These are phyloP conservation scores for Entomortierella beljakovae DNA, from an alignment of 192 early-diverging fungal genomes.

Conservation along the genomic window DNA sequence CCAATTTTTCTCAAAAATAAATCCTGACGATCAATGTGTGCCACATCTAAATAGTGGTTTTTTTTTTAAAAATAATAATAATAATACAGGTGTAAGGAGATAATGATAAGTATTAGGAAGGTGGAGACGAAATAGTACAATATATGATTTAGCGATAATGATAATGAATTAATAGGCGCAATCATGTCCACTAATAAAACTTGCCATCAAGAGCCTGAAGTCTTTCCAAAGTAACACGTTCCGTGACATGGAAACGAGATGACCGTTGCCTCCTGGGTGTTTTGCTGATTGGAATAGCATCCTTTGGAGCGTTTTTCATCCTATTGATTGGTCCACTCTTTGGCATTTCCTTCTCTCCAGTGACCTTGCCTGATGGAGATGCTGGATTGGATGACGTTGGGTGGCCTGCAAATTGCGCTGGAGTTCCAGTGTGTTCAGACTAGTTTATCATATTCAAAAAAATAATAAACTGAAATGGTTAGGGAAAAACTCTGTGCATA, in stretches of 20 bases:
- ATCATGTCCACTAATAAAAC: neutral
- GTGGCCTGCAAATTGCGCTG: conserved; percentile 18
- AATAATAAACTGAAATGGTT: neutral
- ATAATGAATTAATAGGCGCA: conserved; percentile 5
- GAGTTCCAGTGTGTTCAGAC: conserved; percentile 33
- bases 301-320: conserved; percentile 66
- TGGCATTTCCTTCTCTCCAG: conserved; percentile 54
- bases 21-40: conserved; percentile 84
- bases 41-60: conserved; percentile 68
- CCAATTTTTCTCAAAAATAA: conserved; percentile 90
- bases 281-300: conserved; percentile 84
- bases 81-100: no score
- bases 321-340: conserved; percentile 61
- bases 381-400: conserved; percentile 19
- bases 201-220: conserved; percentile 80
- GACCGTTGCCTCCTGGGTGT: conserved; percentile 85
- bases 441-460: conserved; percentile 8
- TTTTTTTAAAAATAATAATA: neutral
- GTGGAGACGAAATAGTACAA: no score
- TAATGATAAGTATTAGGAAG: no score
- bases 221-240: conserved; percentile 84
- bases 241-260: conserved; percentile 87
- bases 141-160: neutral
- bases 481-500: neutral
- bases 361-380: conserved; percentile 33